phyloP scores from a whole-genome alignment of 768 basidiomycete genomes.

The Russula ochroleuca region DNA sequence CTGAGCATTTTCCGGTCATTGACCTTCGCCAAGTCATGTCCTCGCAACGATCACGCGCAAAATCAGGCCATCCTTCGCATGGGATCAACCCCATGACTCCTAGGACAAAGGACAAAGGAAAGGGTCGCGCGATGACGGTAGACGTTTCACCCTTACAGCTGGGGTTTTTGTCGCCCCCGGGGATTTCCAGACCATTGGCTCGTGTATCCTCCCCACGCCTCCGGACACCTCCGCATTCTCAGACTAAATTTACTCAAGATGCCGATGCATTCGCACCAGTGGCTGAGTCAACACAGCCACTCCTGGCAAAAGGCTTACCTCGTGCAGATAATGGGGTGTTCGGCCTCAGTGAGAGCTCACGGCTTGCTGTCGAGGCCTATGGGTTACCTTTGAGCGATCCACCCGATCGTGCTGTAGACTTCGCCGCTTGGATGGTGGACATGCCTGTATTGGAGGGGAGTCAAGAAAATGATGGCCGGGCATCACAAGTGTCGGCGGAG shows the following conservation, averaged over 20 bases:
- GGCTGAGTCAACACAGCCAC: constrained; percentile 38
- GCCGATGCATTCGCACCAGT: constrained; percentile 37
- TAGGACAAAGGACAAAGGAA: constrained; percentile 1
- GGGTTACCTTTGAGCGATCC: constrained; percentile 51
- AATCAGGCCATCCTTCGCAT: constrained; percentile 34
- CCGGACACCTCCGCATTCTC: constrained; percentile 30
- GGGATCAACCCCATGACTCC: constrained; percentile 23
- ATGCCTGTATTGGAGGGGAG: constrained; percentile 34
- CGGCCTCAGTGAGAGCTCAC: constrained; percentile 51
- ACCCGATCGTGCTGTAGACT: constrained; percentile 57
- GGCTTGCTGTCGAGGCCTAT: constrained; percentile 54
- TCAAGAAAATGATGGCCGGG: constrained; percentile 12
- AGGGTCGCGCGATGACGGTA: constrained; percentile 13
- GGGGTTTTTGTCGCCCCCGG: constrained; percentile 32
- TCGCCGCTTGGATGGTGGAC: constrained; percentile 49
- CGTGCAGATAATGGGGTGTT: not conserved
- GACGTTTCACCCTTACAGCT: constrained; percentile 37
- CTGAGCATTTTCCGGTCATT: constrained; percentile 39
- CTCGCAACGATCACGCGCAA: constrained; percentile 36
- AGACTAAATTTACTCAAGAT: constrained; percentile 38
- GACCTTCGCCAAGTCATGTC: constrained; percentile 42
- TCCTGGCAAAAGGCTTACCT: constrained; percentile 9
- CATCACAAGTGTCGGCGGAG: not conserved
- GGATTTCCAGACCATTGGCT: constrained; percentile 29
- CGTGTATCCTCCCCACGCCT: constrained; percentile 30